Evolutionary conservation across 768 basidiomycete genomes (phyloP), one percentile per base, ranked within the genome.

Genomic region (Pulveroboletus sp.): DNA sequence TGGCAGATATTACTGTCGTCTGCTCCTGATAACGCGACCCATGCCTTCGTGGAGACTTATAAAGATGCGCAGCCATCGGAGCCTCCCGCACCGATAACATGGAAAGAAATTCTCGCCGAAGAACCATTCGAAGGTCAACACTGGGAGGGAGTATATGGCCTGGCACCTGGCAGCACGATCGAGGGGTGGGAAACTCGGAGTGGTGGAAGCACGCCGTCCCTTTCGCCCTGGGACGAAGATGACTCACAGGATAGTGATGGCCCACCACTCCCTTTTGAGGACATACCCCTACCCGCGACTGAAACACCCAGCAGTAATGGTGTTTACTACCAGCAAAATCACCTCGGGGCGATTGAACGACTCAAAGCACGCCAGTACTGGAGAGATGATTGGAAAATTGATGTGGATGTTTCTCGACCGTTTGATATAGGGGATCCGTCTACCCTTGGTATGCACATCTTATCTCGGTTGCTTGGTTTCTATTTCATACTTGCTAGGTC

Each of bases 71-170:
- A 67, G 2, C 64, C 59, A 21, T 29, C 51, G 1, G 41, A 58
- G 38, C 48, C 55, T 7, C 72, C 61, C 7, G 63, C 71, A 4
- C 57, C 72, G 1, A 66, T 90, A 7, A 88, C 85, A 4, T 93
- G 90, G 90, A 72, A 75, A 50, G 76, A 81, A n/a, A 91, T 93
- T 43, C 75, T 92, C 14, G 77, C 77, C 1, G 89, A 90, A 58
- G 90, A 91, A 48, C 87, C 89, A 4, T 87, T 89, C 52, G 86
- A 91, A 65, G 90, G 87, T 14, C 82, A 91, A 52, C 90, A 91
- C 58, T 91, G 89, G 89, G 79, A 87, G 59, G 86, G 86, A 1
- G 78, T 79, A n/a, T 80, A 79, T 52, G 83, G 75, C 8, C 63
- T 75, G 21, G 76, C 78, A 23, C 64, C 72, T n/a, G 78, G 81